Evolutionary conservation across 2,329 filamentous ascomycete genomes (phyloP), one percentile per base, ranked within the genome.

Genomic region (Blastomyces percursus): DNA sequence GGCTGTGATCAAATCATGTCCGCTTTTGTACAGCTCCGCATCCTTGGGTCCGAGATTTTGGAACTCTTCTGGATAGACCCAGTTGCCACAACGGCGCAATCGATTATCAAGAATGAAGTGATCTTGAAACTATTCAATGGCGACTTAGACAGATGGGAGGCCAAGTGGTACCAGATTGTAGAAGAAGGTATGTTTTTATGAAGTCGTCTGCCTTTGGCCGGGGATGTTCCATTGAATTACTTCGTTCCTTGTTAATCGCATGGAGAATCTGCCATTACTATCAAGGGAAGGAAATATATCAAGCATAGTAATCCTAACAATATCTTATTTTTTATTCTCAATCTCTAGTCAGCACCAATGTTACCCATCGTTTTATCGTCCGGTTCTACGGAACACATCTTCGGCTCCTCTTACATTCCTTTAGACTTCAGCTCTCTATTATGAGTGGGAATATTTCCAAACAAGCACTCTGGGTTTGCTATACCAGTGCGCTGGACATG

Each of bases 341-440:
- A 19, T 38, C 7, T 52, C n/a, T 40, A 66, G 66, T 62, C 27
- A 60, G 60, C 52, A 54, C 57, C 68, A 64, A 46, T 65, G 66
- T 42, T n/a, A 73, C 73, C 40, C 74, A 78, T 58, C 63, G 64
- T 8, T 77, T 77, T 50, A 65, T 77, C 19, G 69, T 76, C 1
- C 68, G 68, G 4, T 78, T 78, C 61, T 78, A 78, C 60, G 73
- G 75, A 11, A 70, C 70, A 0, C 75, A 78, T 62, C 67, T 77
- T 7, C 69, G 73, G 7, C 68, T 78, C 0, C 69, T 76, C 7
- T 66, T 78, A 0, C 74, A 73, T 60, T 77, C 75, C 0, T 69
- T 74, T 14, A 70, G 70, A 0, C 62, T 78, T 14, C 75, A 76
- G 50, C 67, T 70, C 3, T 69, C 72, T 14, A 66, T 76, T 1